Evolutionary conservation across 805 yeast species (phyloP).

Genomic region (Cyberlindnera suaveolens): DNA sequence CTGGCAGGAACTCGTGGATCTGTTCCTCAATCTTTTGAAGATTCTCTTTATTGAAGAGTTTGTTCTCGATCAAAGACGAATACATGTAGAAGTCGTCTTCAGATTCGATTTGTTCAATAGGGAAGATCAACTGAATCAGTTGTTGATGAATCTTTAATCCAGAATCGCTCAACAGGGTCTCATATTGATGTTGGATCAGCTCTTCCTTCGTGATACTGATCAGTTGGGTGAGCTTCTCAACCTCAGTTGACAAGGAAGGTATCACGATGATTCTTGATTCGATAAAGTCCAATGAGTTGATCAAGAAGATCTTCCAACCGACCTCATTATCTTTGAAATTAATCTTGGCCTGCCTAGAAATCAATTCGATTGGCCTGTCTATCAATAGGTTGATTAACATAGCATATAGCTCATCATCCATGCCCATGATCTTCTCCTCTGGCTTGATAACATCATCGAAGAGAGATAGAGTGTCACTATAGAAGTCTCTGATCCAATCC

Average conservation of each 20-base stretch:
- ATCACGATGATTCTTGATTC: conserved; percentile 44
- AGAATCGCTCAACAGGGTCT: conserved; percentile 42
- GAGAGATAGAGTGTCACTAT: conserved; percentile 52
- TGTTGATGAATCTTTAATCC: conserved; percentile 55
- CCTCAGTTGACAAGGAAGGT: conserved; percentile 33
- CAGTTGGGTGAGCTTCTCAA: conserved; percentile 25
- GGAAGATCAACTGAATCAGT: conserved; percentile 66
- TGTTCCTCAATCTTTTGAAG: conserved; percentile 37
- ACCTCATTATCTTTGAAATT: conserved; percentile 16
- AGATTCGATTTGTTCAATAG: conserved; percentile 40
- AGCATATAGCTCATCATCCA: conserved; percentile 30
- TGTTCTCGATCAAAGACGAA: conserved; percentile 58
- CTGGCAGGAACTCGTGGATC: conserved; percentile 49
- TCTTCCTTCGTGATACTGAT: conserved; percentile 32
- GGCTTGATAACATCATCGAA: conserved; percentile 18
- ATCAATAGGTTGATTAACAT: conserved; percentile 37
- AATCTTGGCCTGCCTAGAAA: conserved; percentile 22
- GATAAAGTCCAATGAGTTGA: conserved; percentile 58
- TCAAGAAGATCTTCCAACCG: conserved; percentile 34
- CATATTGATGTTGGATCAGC: conserved; percentile 41
- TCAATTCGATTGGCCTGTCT: conserved; percentile 30
- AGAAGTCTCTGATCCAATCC: conserved; percentile 71
- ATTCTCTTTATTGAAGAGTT: conserved; percentile 40
- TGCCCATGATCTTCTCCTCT: conserved; percentile 30
- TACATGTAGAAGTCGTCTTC: conserved; percentile 61